phyloP scores from a whole-genome alignment of 345 rosid species.

The Abelmoschus esculentus region DNA sequence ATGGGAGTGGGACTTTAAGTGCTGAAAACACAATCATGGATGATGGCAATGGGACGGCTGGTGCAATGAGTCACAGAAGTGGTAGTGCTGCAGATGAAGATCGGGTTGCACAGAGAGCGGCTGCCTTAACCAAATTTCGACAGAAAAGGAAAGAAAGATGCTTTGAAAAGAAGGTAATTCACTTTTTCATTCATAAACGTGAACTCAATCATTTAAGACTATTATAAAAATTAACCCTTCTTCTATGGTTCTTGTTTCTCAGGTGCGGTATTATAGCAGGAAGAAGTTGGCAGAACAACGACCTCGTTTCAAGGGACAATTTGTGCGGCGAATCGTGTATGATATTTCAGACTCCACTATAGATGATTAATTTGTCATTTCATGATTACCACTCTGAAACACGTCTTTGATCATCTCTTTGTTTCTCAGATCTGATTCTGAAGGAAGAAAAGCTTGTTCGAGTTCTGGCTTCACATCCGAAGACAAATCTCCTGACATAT shows the following conservation, averaged over 20 bases:
- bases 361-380: background rate
- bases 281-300: constrained; percentile 30
- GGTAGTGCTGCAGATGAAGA: constrained; percentile 28
- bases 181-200: background rate
- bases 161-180: constrained; percentile 62
- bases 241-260: background rate
- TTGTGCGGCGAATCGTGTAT: constrained; percentile 23
- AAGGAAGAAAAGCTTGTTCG: constrained; percentile 14
- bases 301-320: constrained; percentile 27
- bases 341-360: background rate
- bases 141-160: constrained; percentile 78
- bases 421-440: constrained; percentile 25
- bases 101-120: constrained; percentile 43
- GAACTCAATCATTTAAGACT: background rate
- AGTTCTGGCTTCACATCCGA: constrained; percentile 20
- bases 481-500: constrained; percentile 20
- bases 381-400: background rate
- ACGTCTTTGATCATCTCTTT: background rate
- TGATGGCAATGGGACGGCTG: constrained; percentile 45
- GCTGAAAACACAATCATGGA: constrained; percentile 39
- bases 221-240: background rate
- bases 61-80: constrained; percentile 17
- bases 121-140: constrained; percentile 61
- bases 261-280: constrained; percentile 30
- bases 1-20: constrained; percentile 45